Percentiles rank a stretch among this genome's conserved stretches.
phyloP scores from a whole-genome alignment of 306 rosid species.

The Trifolium dubium region DNA sequence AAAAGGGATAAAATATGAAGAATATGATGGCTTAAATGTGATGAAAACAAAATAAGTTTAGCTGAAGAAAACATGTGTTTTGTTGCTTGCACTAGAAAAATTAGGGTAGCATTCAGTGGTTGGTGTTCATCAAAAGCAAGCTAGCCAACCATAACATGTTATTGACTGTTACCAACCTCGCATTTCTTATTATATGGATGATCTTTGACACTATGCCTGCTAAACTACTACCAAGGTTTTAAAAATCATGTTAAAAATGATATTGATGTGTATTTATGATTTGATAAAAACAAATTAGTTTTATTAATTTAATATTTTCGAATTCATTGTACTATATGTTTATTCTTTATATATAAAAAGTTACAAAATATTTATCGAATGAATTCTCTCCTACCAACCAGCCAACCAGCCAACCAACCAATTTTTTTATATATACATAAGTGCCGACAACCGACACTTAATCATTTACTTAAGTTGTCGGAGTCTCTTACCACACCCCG shows the following conservation, averaged over 20 bases:
- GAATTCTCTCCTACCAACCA: too few relatives aligned
- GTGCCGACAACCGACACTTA: too few relatives aligned
- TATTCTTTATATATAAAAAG: too few relatives aligned
- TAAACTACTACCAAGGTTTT: background rate
- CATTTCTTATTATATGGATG: background rate
- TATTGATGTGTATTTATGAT: too few relatives aligned
- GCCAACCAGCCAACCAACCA: too few relatives aligned
- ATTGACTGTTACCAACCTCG: background rate
- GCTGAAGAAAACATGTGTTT: background rate
- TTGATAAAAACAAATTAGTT: too few relatives aligned
- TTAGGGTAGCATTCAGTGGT: background rate
- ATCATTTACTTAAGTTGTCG: too few relatives aligned
- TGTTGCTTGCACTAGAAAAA: background rate
- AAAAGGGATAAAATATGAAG: background rate
- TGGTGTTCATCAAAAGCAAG: background rate
- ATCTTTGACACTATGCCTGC: background rate
- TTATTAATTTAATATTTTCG: too few relatives aligned
- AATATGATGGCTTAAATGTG: background rate
- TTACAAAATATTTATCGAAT: too few relatives aligned
- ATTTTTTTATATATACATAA: too few relatives aligned
- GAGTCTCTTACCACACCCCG: too few relatives aligned
- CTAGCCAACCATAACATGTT: constrained; percentile 1
- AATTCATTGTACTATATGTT: too few relatives aligned
- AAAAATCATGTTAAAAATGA: background rate
- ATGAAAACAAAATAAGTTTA: background rate